Conservation (phyloP, 352 stramenopile species). For the Globisporangium lucens region DNA sequence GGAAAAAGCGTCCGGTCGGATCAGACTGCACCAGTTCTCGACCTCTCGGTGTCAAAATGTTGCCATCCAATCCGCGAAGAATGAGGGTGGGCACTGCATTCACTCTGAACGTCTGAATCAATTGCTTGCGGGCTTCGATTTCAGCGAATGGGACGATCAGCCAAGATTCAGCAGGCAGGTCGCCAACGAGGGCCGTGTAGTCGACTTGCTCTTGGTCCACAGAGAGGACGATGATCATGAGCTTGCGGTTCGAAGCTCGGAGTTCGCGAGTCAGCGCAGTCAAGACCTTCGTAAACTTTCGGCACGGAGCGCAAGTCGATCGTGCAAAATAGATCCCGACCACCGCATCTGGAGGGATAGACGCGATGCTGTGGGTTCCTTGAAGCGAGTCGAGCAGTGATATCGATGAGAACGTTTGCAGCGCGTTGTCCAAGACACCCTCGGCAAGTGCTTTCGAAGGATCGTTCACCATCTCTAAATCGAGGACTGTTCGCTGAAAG, state of each 20-base stretch:
- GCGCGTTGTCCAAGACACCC: slow-evolving; percentile 47
- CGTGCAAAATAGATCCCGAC: slow-evolving; percentile 78
- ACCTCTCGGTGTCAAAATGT: slow-evolving; percentile 68
- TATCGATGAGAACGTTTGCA: slow-evolving; percentile 58
- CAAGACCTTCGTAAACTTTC: slow-evolving; percentile 52
- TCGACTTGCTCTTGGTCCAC: slow-evolving; percentile 65
- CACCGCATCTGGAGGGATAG: slow-evolving; percentile 47
- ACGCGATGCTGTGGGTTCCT: slow-evolving; percentile 54
- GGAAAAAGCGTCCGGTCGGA: slow-evolving; percentile 55
- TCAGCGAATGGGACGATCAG: slow-evolving; percentile 73
- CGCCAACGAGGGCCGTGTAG: slow-evolving; percentile 45
- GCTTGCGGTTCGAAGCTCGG: slow-evolving; percentile 36
- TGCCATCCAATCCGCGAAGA: slow-evolving; percentile 46
- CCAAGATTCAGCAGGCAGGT: slow-evolving; percentile 61
- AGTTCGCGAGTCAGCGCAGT: slow-evolving; percentile 45
- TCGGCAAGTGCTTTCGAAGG: slow-evolving; percentile 47
- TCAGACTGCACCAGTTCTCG: slow-evolving; percentile 65
- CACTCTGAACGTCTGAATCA: slow-evolving; percentile 66
- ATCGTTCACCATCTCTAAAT: slow-evolving; percentile 51
- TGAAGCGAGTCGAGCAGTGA: slow-evolving; percentile 74
- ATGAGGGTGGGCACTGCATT: slow-evolving; percentile 58
- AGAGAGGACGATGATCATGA: slow-evolving; percentile 76
- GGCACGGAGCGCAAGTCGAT: slow-evolving; percentile 41
- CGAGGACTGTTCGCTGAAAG: slow-evolving; percentile 49
- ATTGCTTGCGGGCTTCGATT: slow-evolving; percentile 61